Base-by-base conservation (phyloP, 2,329 filamentous ascomycete genomes). In the Talaromyces albobiverticillius region DNA sequence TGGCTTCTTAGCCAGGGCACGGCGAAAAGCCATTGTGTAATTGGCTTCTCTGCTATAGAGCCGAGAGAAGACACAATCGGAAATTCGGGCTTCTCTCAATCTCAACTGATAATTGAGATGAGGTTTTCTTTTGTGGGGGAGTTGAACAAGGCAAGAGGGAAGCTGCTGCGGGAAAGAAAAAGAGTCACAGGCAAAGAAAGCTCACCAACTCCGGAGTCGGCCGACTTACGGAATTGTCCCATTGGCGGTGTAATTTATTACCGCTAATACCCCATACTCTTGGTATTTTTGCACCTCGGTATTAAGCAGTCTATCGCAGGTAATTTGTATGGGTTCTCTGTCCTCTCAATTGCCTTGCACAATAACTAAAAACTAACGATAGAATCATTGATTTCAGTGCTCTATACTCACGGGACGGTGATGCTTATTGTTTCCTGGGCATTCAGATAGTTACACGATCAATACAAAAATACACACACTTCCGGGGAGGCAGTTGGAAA, bases 21-120 rank as follows among this genome's bases (percentile, higher is more conserved):
- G 68, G 58, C 68, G 67, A 63, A 72, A 71, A 64, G 69, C 69
- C 71, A 74, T 74, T 52, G 53, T 64, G 42, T 36, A 45, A 46
- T 31, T 23, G 43, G 36, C 43, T 34, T 46, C 48, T 29, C 48
- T 46, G n/a, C 32, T 23, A 20, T 10, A 9, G 20, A 18, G 25
- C 5, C 20, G 16, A 41, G 34, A 36, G 29, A 45, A 31, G 25
- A 57, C 36, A 38, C 9, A 22, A 13, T 6, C 11, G 2, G 11
- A 16, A 36, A 7, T 6, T 36, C 32, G n/a, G n/a, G 41, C 13
- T 47, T 16, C 20, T 29, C 38, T 50, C 26, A 46, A 45, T 52
- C 53, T 46, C 47, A 42, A 43, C 32, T 54, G 25, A 42, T 26
- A 36, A 48, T 48, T 40, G 49, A 41, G 43, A 56, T 20, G 53